These are phyloP conservation scores for Lachancea dasiensis DNA, from an alignment of 805 yeast species.

Conservation along the genomic window DNA sequence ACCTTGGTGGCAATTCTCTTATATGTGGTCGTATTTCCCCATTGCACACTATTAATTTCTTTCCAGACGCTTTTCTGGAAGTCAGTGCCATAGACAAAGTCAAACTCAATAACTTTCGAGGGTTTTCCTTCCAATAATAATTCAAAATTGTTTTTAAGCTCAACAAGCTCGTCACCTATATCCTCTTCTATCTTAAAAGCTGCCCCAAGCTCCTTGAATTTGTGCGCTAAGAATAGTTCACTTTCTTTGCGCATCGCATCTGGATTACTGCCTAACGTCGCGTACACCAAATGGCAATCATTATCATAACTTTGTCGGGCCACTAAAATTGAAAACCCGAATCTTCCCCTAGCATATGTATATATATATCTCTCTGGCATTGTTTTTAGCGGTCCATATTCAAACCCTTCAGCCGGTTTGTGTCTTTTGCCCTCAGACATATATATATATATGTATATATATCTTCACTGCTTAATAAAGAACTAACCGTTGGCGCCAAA, in stretches of 20 bases:
- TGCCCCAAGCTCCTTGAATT: neutral
- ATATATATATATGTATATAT: too few relatives aligned
- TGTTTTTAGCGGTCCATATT: too few relatives aligned
- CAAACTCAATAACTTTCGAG: neutral
- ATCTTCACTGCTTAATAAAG: too few relatives aligned
- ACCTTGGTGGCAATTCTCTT: constrained; percentile 30
- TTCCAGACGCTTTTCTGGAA: constrained; percentile 38
- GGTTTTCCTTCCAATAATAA: neutral
- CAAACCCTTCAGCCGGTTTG: too few relatives aligned
- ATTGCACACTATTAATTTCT: constrained; percentile 24
- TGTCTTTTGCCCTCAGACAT: too few relatives aligned
- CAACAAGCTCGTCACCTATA: neutral
- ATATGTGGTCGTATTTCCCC: constrained; percentile 33
- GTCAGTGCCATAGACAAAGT: constrained; percentile 34
- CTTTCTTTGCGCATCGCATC: neutral
- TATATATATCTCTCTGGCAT: neutral
- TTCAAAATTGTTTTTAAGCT: neutral
- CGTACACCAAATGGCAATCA: neutral
- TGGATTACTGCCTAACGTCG: neutral
- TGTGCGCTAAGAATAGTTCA: neutral
- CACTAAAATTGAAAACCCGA: neutral
- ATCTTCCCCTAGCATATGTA: neutral
- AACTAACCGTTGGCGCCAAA: too few relatives aligned
- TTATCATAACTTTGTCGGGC: neutral
- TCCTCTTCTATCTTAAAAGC: neutral